Percentiles rank a stretch among this genome's conserved stretches.
Conservation (phyloP, 2,329 filamentous ascomycete species). For the Neopestalotiopsis sp. region DNA sequence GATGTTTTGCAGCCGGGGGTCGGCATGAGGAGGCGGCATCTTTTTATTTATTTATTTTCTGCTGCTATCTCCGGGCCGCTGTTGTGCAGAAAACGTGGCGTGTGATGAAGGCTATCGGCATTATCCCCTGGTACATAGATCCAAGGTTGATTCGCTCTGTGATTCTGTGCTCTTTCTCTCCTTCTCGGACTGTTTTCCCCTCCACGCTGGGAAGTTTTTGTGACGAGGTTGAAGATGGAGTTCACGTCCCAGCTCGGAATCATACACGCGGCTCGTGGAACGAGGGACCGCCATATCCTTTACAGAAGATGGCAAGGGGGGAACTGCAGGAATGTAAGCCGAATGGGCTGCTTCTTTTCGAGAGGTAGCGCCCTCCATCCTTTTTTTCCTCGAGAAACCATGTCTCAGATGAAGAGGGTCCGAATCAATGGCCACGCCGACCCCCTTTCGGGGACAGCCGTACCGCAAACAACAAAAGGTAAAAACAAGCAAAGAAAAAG, state of each 20-base stretch:
- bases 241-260: neutral
- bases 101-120: neutral
- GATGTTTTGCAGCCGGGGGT: constrained; percentile 33
- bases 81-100: constrained; percentile 1
- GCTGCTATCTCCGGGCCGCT: neutral
- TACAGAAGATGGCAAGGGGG: neutral
- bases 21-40: constrained; percentile 1
- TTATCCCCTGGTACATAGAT: neutral
- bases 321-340: neutral
- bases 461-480: neutral
- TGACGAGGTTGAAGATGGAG: neutral
- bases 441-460: neutral
- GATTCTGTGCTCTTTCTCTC: neutral
- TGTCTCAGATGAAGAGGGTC: neutral
- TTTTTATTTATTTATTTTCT: neutral
- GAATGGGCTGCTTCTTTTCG: neutral
- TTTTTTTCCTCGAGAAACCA: neutral
- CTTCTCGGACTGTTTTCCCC: neutral
- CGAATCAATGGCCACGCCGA: neutral
- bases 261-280: neutral
- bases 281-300: neutral
- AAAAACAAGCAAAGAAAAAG: neutral
- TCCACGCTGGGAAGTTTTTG: neutral
- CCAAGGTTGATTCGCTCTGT: neutral
- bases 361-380: neutral